Evolutionary conservation across 148 eudicot genomes (phyloP).

Genomic region (Polygonum maritimum): DNA sequence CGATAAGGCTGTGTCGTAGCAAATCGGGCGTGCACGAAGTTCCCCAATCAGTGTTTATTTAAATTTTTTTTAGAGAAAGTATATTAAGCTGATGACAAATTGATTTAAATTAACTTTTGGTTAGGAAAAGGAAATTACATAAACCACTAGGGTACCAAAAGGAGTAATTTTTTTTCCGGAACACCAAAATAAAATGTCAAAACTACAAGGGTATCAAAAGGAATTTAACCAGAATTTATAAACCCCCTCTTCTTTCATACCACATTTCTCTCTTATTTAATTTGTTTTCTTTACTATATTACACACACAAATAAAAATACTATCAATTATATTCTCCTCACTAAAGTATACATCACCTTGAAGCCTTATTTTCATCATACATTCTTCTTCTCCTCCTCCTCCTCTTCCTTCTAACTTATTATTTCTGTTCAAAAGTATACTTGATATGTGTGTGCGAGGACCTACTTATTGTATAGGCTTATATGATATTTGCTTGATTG

Average conservation of each 20-base stretch:
- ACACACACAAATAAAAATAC: neutral
- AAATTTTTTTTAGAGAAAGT: too few species aligned
- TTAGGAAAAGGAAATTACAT: too few species aligned
- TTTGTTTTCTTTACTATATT: neutral
- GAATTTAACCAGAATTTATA: too few species aligned
- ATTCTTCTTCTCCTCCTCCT: neutral
- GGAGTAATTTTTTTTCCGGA: too few species aligned
- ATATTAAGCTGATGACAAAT: too few species aligned
- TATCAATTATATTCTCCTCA: neutral
- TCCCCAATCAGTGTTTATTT: too few species aligned
- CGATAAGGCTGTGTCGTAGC: too few species aligned
- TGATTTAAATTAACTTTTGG: too few species aligned
- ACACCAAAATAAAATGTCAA: too few species aligned
- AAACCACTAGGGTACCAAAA: too few species aligned
- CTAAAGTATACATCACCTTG: neutral
- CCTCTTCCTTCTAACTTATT: neutral
- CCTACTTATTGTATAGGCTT: neutral
- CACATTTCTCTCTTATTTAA: neutral
- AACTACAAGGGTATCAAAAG: too few species aligned
- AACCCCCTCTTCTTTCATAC: neutral
- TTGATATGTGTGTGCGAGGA: neutral
- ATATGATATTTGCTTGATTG: constrained; percentile 3
- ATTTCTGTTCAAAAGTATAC: neutral
- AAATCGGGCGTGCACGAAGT: too few species aligned
- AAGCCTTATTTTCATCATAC: neutral